These are phyloP conservation scores for Halophytophthora polymorphica DNA, from an alignment of 352 stramenopile species.

Conservation along the genomic window DNA sequence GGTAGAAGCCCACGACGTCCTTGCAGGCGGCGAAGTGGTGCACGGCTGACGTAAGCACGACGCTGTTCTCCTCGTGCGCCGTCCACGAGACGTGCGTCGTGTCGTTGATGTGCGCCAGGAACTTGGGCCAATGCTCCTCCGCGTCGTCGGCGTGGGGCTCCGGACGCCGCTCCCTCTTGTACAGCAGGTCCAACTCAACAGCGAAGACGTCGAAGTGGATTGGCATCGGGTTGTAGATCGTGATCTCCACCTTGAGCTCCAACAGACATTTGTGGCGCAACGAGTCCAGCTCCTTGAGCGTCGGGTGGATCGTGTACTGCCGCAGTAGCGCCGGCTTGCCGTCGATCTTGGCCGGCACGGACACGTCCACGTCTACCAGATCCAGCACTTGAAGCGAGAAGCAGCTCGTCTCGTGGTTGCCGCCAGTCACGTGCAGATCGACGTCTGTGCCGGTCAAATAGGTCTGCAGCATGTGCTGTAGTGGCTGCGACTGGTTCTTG, in stretches of 20 bases:
- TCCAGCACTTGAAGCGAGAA: slow-evolving; percentile 71
- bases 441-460: slow-evolving; percentile 70
- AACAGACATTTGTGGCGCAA: slow-evolving; percentile 69
- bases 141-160: not conserved
- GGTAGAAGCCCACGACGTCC: slow-evolving; percentile 60
- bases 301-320: slow-evolving; percentile 51
- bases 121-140: slow-evolving; percentile 12
- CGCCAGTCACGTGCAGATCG: slow-evolving; percentile 49
- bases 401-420: slow-evolving; percentile 46
- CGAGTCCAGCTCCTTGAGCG: slow-evolving; percentile 74
- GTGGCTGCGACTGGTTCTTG: slow-evolving; percentile 55
- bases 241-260: slow-evolving; percentile 64
- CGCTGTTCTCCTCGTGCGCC: slow-evolving; percentile 63
- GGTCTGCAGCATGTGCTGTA: slow-evolving; percentile 66
- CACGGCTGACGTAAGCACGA: slow-evolving; percentile 52
- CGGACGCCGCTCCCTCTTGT: slow-evolving; percentile 30
- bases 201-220: slow-evolving; percentile 72
- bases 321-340: slow-evolving; percentile 67
- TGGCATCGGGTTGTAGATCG: slow-evolving; percentile 76
- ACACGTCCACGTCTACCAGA: slow-evolving; percentile 54
- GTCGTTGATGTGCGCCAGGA: slow-evolving; percentile 54
- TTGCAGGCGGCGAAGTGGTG: slow-evolving; percentile 61
- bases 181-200: slow-evolving; percentile 69
- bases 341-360: slow-evolving; percentile 67
- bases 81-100: slow-evolving; percentile 48